Evolutionary conservation across 345 rosid species (phyloP).

Genomic region (Turnera subulata): DNA sequence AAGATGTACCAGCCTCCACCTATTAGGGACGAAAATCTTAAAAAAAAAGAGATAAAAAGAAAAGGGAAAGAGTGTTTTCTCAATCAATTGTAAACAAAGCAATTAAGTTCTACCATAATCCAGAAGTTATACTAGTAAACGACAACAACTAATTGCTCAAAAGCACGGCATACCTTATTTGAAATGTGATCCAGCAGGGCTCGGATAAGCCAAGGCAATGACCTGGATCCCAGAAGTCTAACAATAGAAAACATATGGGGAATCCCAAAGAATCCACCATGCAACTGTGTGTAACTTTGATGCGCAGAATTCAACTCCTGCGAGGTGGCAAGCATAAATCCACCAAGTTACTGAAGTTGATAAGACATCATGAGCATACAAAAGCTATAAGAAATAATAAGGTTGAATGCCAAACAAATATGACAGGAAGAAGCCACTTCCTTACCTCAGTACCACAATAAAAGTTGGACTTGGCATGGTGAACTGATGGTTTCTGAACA

Average conservation of each 20-base stretch:
- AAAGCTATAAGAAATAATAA: slow-evolving; percentile 1
- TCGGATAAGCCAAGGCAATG: slow-evolving; percentile 96
- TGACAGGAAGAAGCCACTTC: slow-evolving; percentile 6
- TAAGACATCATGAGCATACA: not conserved
- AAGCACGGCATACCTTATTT: slow-evolving; percentile 80
- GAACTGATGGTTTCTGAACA: slow-evolving; percentile 90
- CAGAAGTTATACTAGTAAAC: slow-evolving; percentile 2
- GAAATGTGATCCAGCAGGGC: slow-evolving; percentile 95
- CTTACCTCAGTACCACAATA: slow-evolving; percentile 93
- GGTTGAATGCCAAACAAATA: slow-evolving; percentile 5
- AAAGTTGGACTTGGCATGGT: slow-evolving; percentile 85
- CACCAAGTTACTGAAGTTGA: no score
- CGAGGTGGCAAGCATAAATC: slow-evolving; percentile 6
- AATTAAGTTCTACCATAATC: slow-evolving; percentile 8
- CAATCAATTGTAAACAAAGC: not conserved
- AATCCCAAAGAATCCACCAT: slow-evolving; percentile 86
- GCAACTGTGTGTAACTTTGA: slow-evolving; percentile 91
- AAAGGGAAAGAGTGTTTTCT: slow-evolving; percentile 1
- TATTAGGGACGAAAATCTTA: no score
- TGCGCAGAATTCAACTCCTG: slow-evolving; percentile 97
- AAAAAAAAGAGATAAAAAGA: no score
- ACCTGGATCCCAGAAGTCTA: slow-evolving; percentile 88
- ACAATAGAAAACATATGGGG: slow-evolving; percentile 85
- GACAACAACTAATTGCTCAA: no score
- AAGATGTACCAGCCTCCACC: no score